Evolutionary conservation across 106 monocot genomes (phyloP), one percentile per base, ranked within the genome.

Genomic region (Acorus calamus): DNA sequence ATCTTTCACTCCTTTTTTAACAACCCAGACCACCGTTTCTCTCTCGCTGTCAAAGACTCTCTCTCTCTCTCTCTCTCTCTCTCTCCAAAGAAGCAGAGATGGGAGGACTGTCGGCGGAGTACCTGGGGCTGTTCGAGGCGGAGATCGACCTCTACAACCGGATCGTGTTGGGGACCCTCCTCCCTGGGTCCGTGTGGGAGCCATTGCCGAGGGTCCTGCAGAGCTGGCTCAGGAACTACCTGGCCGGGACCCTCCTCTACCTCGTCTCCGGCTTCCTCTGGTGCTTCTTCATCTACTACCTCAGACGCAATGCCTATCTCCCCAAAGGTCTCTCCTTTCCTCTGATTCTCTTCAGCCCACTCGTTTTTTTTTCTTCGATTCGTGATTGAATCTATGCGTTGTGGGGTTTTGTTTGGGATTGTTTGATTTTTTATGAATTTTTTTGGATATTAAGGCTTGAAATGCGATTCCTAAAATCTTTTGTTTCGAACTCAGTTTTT

Each of bases 201-300:
- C 69, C 71, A 42, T 63, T 78, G 10, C 87, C 83, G 2, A 61
- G 75, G 2, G 70, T 67, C 3, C 41, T 73, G 8, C 66, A 68
- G 46, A 8, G 78, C 1, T 87, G 83, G 83, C 77, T 87, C 48
- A 74, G 87, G 5, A 82, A 82, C 66, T 86, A 77, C 66, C 58
- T 82, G 59, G 87, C 78, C 11, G 87, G 83, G 14, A 72, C 55
- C 42, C 11, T 78, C 53, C 56, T 87, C 42, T 83, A 87, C 80
- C 63, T 87, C 66, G 14, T 63, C 53, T 80, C 83, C 48, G 80
- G 80, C 3, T 70, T 87, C 60, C 58, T 83, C 53, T 83, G 83
- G 83, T 74, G 72, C 62, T 80, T 83, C 72, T 83, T 76, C 66
- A 76, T 86, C 70, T 86, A 86, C 65, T 68, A 71, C 77, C 70